Percentiles rank a stretch among this genome's conserved stretches.
These are phyloP conservation scores for Sclerotinia glacialis DNA, from an alignment of 2,329 filamentous ascomycete genomes.

Conservation along the genomic window DNA sequence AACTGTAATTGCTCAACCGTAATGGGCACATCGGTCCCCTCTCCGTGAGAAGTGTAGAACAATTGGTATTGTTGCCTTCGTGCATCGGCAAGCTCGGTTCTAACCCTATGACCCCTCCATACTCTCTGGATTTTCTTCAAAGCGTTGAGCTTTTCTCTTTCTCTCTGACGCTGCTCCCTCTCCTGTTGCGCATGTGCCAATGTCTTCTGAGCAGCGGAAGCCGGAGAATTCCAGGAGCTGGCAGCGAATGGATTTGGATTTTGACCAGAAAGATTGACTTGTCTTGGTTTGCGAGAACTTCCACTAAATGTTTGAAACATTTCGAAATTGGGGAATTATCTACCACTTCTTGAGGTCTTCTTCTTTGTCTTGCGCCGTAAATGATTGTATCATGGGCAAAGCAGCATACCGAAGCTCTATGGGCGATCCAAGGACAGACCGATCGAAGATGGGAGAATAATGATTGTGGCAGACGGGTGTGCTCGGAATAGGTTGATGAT, in stretches of 20 bases:
- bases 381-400: slow-evolving; percentile 25
- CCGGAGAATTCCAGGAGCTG: slow-evolving; percentile 50
- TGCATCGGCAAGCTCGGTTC: slow-evolving; percentile 54
- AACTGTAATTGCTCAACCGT: slow-evolving; percentile 47
- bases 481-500: not conserved
- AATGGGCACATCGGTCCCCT: slow-evolving; percentile 20
- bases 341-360: not conserved
- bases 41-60: slow-evolving; percentile 32
- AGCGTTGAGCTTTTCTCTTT: slow-evolving; percentile 74
- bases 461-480: not conserved
- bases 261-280: slow-evolving; percentile 91
- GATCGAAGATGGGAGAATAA: slow-evolving; percentile 2
- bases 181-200: slow-evolving; percentile 86
- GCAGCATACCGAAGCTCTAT: slow-evolving; percentile 30
- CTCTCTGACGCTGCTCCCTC: slow-evolving; percentile 73
- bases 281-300: slow-evolving; percentile 76
- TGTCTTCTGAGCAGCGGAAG: slow-evolving; percentile 66
- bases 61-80: slow-evolving; percentile 64
- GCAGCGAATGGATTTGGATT: slow-evolving; percentile 75
- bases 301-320: slow-evolving; percentile 96
- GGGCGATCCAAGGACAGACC: not conserved
- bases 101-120: slow-evolving; percentile 74
- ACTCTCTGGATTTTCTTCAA: slow-evolving; percentile 70
- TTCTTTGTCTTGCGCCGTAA: slow-evolving; percentile 21
- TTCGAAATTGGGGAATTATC: slow-evolving; percentile 30